phyloP scores from a whole-genome alignment of 83 land plant genomes.

The Diphasiastrum complanatum region DNA sequence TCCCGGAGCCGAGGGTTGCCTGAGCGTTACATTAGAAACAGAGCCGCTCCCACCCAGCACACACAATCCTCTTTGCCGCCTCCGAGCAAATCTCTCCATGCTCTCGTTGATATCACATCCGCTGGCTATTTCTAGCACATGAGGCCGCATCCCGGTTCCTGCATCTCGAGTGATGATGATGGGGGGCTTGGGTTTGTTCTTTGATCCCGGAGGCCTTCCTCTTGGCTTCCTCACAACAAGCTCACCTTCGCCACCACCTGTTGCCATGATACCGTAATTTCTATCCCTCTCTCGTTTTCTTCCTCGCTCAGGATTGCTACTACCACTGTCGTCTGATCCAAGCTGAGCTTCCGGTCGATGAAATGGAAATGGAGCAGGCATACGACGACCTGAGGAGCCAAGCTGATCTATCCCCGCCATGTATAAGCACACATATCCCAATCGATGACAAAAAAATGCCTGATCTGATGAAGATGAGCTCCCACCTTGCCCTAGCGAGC shows the following conservation, averaged over 20 bases:
- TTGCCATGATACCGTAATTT: not conserved
- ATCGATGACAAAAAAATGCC: not conserved
- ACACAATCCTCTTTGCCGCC: conserved; percentile 21
- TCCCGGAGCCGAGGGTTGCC: not conserved
- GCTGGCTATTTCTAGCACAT: conserved; percentile 22
- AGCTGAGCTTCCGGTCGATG: too few relatives aligned
- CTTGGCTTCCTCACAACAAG: conserved; percentile 18
- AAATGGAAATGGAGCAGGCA: too few relatives aligned
- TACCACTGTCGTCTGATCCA: too few relatives aligned
- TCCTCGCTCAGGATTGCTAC: not conserved
- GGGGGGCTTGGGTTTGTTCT: conserved; percentile 33
- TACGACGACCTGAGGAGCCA: too few relatives aligned
- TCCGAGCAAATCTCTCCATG: conserved; percentile 16
- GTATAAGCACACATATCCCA: too few relatives aligned
- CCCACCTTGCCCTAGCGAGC: not conserved
- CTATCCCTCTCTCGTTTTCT: conserved; percentile 3
- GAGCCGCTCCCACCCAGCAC: conserved; percentile 25
- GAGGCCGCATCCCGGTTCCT: conserved; percentile 20
- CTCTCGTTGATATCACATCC: conserved; percentile 18
- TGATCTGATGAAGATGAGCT: not conserved
- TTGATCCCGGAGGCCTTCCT: conserved; percentile 36
- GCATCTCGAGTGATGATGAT: conserved; percentile 12
- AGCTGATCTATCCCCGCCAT: too few relatives aligned
- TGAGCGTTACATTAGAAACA: conserved; percentile 23
- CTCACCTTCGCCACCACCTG: conserved; percentile 5